phyloP scores from a whole-genome alignment of 179 eudicot species.

The Heliamphora ciliata region DNA sequence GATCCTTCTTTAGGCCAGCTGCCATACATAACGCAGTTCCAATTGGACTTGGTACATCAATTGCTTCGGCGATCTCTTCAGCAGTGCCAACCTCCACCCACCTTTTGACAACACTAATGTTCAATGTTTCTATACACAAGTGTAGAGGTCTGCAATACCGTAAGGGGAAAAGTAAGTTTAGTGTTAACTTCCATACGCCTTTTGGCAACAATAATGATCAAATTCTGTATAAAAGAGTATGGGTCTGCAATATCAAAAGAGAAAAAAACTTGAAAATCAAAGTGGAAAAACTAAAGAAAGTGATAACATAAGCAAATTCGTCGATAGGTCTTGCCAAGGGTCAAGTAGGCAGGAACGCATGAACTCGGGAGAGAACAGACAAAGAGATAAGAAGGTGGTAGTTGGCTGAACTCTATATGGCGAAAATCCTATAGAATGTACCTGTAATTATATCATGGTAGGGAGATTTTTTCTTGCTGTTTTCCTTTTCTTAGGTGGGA shows the following conservation, averaged over 20 bases:
- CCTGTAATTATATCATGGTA: background rate
- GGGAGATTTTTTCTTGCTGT: background rate
- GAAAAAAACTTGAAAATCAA: background rate
- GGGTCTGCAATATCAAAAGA: constrained; percentile 44
- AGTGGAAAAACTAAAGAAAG: background rate
- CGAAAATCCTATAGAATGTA: background rate
- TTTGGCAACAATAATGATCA: constrained; percentile 70
- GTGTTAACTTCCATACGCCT: constrained; percentile 69
- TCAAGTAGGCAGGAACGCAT: too few species aligned
- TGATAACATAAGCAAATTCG: background rate
- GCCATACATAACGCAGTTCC: constrained; percentile 95
- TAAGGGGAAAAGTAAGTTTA: constrained; percentile 16
- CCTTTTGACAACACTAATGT: constrained; percentile 69
- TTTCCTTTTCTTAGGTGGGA: background rate
- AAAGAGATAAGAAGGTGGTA: too few species aligned
- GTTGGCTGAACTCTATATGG: background rate
- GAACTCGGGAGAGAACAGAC: too few species aligned
- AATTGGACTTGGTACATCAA: constrained; percentile 57
- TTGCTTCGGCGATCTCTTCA: constrained; percentile 67
- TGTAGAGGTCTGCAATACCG: constrained; percentile 68
- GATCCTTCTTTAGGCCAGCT: constrained; percentile 82
- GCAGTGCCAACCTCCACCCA: constrained; percentile 74
- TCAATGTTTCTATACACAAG: constrained; percentile 67
- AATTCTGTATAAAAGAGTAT: constrained; percentile 65
- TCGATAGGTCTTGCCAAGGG: too few species aligned